These are phyloP conservation scores for Rosa lucieae DNA, from an alignment of 306 rosid genomes.

Conservation along the genomic window DNA sequence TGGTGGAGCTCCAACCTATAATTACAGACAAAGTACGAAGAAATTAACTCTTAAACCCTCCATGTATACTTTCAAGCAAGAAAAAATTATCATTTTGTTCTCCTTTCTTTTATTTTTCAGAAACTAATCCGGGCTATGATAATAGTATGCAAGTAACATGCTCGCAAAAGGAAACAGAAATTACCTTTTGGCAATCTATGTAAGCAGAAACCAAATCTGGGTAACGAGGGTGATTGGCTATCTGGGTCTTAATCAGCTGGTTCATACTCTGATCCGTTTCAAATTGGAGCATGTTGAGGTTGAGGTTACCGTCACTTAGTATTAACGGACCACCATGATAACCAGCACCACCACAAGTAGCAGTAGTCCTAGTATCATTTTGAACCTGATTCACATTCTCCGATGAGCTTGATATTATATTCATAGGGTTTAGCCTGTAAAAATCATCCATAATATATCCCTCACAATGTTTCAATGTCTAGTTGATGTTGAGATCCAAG, in stretches of 20 bases:
- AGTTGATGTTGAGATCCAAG: background rate
- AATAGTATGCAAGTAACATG: background rate
- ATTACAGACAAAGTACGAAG: background rate
- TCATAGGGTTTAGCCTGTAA: conserved; percentile 11
- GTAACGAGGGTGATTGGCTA: conserved; percentile 72
- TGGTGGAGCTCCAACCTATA: conserved; percentile 81
- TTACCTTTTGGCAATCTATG: conserved; percentile 73
- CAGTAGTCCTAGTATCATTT: conserved; percentile 10
- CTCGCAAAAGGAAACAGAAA: background rate
- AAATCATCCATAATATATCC: conserved; percentile 23
- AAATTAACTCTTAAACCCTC: background rate
- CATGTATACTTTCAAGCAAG: background rate
- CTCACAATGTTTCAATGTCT: background rate
- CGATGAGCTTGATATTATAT: conserved; percentile 10
- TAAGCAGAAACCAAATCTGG: conserved; percentile 65
- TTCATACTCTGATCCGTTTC: conserved; percentile 30
- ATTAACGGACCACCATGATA: conserved; percentile 32
- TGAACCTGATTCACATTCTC: conserved; percentile 25
- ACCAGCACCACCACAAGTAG: conserved; percentile 5
- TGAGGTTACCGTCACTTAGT: conserved; percentile 15
- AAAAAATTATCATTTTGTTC: background rate
- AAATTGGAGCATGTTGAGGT: conserved; percentile 23
- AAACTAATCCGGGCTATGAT: background rate
- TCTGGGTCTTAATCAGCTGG: conserved; percentile 65
- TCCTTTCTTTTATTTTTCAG: background rate